Conservation (phyloP, 1,139 yeast species). For the Yamadazyma buinensis region DNA sequence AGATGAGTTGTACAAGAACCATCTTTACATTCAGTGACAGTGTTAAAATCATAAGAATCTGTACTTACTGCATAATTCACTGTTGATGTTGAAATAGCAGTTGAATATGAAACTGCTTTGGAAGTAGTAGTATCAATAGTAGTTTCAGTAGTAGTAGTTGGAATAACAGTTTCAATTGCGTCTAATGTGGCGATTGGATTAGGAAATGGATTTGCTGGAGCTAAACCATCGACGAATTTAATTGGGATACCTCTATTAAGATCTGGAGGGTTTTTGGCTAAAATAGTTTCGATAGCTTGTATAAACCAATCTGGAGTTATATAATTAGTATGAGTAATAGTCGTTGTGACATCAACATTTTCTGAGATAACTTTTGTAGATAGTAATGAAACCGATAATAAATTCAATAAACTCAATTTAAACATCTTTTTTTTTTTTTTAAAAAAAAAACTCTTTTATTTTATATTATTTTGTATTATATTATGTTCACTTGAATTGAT, state of each 20-base stretch:
- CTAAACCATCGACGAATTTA: slow-evolving; percentile 27
- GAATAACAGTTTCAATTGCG: background rate
- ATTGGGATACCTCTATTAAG: slow-evolving; percentile 28
- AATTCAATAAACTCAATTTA: no score
- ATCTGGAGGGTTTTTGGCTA: slow-evolving; percentile 21
- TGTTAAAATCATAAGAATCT: slow-evolving; percentile 3
- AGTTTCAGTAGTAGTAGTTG: slow-evolving; percentile 1
- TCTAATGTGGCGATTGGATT: slow-evolving; percentile 1
- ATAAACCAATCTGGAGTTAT: slow-evolving; percentile 28
- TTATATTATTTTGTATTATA: no score
- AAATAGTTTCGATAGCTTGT: slow-evolving; percentile 18
- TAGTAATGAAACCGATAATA: no score
- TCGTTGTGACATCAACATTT: slow-evolving; percentile 15
- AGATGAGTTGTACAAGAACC: slow-evolving; percentile 7
- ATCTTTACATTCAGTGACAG: slow-evolving; percentile 8
- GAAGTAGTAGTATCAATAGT: background rate
- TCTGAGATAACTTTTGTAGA: slow-evolving; percentile 11
- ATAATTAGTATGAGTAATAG: slow-evolving; percentile 30
- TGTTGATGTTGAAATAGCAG: slow-evolving; percentile 5
- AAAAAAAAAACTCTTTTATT: no score
- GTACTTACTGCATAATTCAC: slow-evolving; percentile 8
- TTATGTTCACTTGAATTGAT: no score
- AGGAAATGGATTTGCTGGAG: slow-evolving; percentile 3
- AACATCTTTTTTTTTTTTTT: background rate
- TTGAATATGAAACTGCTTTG: slow-evolving; percentile 1